phyloP scores from a whole-genome alignment of 2,329 filamentous ascomycete species.

The Fusarium tanahbumbuense region DNA sequence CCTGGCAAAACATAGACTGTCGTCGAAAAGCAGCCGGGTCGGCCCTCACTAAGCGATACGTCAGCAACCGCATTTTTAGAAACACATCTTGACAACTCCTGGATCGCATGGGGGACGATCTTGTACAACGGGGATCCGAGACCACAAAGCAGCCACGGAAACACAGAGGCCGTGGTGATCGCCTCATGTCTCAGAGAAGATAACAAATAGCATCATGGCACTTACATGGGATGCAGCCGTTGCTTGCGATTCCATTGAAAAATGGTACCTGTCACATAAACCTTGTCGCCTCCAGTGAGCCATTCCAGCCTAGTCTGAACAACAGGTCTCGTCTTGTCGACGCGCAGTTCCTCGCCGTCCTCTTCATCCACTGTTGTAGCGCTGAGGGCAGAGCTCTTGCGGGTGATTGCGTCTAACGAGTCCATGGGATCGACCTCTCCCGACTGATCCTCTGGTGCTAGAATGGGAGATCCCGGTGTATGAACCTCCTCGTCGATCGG shows the following conservation, averaged over 20 bases:
- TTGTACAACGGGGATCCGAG: conserved; percentile 41
- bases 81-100: conserved; percentile 4
- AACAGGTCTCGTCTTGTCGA: conserved; percentile 79
- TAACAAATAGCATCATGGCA: conserved; percentile 43
- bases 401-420: conserved; percentile 60
- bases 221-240: conserved; percentile 85
- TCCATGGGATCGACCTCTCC: conserved; percentile 66
- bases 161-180: conserved; percentile 43
- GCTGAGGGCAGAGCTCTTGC: conserved; percentile 69
- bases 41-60: conserved; percentile 59
- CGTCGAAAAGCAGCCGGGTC: conserved; percentile 76
- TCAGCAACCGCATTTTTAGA: conserved; percentile 30
- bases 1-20: conserved; percentile 87
- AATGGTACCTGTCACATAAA: conserved; percentile 97
- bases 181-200: conserved; percentile 39
- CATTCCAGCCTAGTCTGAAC: conserved; percentile 90
- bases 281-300: conserved; percentile 83
- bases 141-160: conserved; percentile 41
- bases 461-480: conserved; percentile 89
- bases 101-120: background rate
- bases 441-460: conserved; percentile 70
- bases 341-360: conserved; percentile 78
- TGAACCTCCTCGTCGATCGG: conserved; percentile 94
- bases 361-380: conserved; percentile 80
- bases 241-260: conserved; percentile 98